phyloP scores from a whole-genome alignment of 106 monocot genomes.

The Alisma plantagoaquatica region DNA sequence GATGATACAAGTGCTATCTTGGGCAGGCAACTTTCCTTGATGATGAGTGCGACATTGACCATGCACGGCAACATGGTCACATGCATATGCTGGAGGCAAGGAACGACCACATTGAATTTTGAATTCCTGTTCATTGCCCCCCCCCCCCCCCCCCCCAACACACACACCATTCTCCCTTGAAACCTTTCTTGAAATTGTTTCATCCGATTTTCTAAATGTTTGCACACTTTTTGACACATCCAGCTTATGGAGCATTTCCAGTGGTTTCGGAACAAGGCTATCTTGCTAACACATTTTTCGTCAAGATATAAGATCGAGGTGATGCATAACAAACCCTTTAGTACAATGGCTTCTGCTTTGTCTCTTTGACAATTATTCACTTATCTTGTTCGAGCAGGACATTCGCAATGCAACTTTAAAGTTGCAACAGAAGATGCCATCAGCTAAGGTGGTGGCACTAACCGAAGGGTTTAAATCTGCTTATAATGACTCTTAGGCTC shows the following conservation, averaged over 20 bases:
- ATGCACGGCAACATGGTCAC: constrained; percentile 71
- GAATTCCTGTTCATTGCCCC: too few relatives aligned
- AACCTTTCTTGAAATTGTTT: too few relatives aligned
- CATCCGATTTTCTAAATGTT: not conserved
- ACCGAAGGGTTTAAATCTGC: constrained; percentile 98
- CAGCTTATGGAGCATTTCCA: constrained; percentile 83
- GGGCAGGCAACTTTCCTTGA: constrained; percentile 90
- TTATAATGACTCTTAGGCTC: too few relatives aligned
- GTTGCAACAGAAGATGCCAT: constrained; percentile 58
- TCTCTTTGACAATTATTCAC: not conserved
- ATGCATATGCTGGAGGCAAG: constrained; percentile 86
- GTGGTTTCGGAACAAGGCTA: constrained; percentile 90
- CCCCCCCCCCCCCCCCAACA: too few relatives aligned
- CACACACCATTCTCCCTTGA: too few relatives aligned
- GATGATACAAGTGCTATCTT: too few relatives aligned
- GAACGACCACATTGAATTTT: not conserved
- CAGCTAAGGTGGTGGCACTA: constrained; percentile 69
- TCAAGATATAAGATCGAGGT: constrained; percentile 93
- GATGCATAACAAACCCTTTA: not conserved
- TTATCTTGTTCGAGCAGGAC: constrained; percentile 33
- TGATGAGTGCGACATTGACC: constrained; percentile 57
- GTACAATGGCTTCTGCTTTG: not conserved
- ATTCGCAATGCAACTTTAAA: constrained; percentile 69
- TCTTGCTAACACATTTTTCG: constrained; percentile 91
- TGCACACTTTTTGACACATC: not conserved